Evolutionary conservation across 1,284 basidiomycete genomes (phyloP).

Genomic region (Fomitopsis pinicola): DNA sequence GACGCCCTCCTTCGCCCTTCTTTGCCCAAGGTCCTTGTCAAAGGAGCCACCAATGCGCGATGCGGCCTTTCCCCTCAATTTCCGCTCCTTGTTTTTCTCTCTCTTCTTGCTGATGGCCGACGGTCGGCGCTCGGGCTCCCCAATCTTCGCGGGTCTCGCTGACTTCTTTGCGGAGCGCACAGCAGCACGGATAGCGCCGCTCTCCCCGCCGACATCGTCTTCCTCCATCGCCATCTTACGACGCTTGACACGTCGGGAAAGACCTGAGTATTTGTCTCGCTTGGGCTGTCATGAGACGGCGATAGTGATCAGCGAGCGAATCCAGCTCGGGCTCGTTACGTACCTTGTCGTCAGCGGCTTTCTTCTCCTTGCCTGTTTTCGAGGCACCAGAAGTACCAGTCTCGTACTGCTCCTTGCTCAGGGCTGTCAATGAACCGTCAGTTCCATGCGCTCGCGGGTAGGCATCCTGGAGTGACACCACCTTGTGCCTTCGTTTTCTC

Average conservation of each 20-base stretch:
- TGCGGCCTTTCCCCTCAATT: conserved; percentile 12
- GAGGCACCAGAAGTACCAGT: conserved; percentile 34
- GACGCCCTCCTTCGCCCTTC: conserved; percentile 29
- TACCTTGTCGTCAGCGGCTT: conserved; percentile 29
- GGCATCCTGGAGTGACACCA: conserved; percentile 28
- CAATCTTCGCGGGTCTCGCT: conserved; percentile 53
- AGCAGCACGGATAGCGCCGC: conserved; percentile 59
- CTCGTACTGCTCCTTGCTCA: conserved; percentile 75
- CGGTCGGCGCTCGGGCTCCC: conserved; percentile 27
- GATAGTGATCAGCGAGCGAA: background rate
- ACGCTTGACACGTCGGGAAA: conserved; percentile 81
- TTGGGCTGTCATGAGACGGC: conserved; percentile 42
- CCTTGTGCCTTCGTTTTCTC: conserved; percentile 83
- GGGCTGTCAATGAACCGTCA: conserved; percentile 37
- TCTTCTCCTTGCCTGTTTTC: conserved; percentile 21
- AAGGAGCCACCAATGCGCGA: conserved; percentile 22
- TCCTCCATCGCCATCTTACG: conserved; percentile 83
- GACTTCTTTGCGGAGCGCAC: conserved; percentile 86
- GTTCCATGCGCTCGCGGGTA: background rate
- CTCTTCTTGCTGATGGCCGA: conserved; percentile 16
- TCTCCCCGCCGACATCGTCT: conserved; percentile 60
- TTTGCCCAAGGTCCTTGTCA: conserved; percentile 31
- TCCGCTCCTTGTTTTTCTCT: conserved; percentile 20
- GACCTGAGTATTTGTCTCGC: conserved; percentile 77
- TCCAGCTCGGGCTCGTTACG: conserved; percentile 7